Percentiles rank a stretch among this genome's conserved stretches.
Conservation (phyloP, 2,329 filamentous ascomycete genomes). For the Cladosporium sp. region DNA sequence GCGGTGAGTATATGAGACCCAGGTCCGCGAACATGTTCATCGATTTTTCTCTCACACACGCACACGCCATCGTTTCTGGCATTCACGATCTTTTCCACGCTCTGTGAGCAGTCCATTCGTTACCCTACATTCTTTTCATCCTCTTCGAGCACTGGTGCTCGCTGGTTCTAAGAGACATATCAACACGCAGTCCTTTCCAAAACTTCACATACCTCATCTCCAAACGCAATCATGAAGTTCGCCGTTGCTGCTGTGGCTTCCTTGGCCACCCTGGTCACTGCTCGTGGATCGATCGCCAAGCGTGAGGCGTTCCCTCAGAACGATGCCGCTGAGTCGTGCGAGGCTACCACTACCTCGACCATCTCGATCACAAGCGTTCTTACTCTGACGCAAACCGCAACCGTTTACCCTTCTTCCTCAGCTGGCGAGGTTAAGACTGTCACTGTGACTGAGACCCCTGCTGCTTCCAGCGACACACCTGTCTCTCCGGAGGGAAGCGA, state of each 20-base stretch:
- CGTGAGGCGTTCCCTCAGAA: constrained; percentile 36
- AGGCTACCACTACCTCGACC: constrained; percentile 21
- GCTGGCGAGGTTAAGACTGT: constrained; percentile 12
- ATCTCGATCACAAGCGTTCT: constrained; percentile 10
- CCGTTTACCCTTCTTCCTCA: background rate
- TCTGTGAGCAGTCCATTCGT: constrained; percentile 38
- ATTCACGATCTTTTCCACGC: constrained; percentile 28
- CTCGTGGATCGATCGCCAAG: constrained; percentile 53
- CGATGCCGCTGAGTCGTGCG: constrained; percentile 15
- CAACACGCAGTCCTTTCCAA: constrained; percentile 15
- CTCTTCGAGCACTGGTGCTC: constrained; percentile 31
- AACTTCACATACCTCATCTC: constrained; percentile 19
- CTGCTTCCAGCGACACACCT: constrained; percentile 4
- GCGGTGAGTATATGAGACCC: constrained; percentile 4
- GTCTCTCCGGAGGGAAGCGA: constrained; percentile 10
- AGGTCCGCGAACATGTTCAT: background rate
- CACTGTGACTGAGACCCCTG: constrained; percentile 26
- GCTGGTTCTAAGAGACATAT: constrained; percentile 23
- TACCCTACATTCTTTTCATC: constrained; percentile 24
- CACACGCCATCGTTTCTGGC: constrained; percentile 12
- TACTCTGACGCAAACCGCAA: constrained; percentile 18
- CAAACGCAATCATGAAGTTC: constrained; percentile 36
- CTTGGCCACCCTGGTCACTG: constrained; percentile 50
- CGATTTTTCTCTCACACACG: background rate
- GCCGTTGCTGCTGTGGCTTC: constrained; percentile 46